These are phyloP conservation scores for Aegilops speltoides DNA, from an alignment of 176 grass and related monocot species.

Conservation along the genomic window DNA sequence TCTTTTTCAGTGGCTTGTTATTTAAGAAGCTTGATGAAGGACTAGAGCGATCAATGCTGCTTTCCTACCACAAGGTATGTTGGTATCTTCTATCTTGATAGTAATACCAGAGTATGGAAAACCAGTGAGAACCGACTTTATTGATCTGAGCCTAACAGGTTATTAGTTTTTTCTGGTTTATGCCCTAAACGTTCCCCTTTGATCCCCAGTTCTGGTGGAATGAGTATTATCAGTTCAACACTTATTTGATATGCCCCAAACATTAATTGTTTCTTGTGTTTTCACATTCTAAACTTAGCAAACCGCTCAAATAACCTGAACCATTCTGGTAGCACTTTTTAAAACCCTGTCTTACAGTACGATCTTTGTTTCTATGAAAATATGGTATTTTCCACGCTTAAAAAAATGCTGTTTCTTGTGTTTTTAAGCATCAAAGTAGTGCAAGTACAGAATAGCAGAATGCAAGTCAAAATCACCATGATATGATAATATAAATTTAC, in stretches of 20 bases:
- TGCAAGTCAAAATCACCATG: not conserved
- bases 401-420: not conserved
- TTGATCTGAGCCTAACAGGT: not conserved
- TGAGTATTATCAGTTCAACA: not conserved
- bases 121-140: not conserved
- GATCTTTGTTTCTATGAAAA: not conserved
- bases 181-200: conserved; percentile 1
- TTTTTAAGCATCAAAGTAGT: not conserved
- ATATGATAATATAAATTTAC: conserved; percentile 17
- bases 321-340: conserved; percentile 6
- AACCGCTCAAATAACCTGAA: not conserved
- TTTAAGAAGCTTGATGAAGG: conserved; percentile 98
- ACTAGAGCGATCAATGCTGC: conserved; percentile 88
- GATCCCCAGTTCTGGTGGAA: not conserved
- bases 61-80: conserved; percentile 87
- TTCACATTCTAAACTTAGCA: not conserved
- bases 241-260: not conserved
- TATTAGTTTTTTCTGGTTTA: not conserved
- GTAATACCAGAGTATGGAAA: not conserved
- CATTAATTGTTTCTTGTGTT: not conserved
- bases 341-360: not conserved
- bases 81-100: not conserved
- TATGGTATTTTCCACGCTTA: not conserved
- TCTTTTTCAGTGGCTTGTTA: conserved; percentile 59
- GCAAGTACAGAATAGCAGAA: conserved; percentile 2